Conservation (phyloP, 139 green algal genomes). For the Ettlia oleoabundans region DNA sequence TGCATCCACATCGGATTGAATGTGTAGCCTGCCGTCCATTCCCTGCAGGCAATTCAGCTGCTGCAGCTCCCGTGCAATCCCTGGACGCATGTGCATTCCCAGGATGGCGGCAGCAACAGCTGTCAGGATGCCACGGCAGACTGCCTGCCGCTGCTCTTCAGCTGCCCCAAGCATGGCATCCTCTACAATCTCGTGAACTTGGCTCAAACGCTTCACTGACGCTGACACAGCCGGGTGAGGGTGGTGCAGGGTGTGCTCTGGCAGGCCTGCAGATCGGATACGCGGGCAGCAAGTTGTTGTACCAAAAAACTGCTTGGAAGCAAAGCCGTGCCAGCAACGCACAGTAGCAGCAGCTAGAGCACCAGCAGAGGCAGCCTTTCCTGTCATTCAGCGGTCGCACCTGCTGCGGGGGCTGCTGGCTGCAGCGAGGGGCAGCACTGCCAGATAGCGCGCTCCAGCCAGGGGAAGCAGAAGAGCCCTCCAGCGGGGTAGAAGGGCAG, state of each 20-base stretch:
- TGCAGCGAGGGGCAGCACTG: neutral
- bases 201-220: neutral
- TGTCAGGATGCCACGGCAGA: neutral
- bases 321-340: too few species aligned
- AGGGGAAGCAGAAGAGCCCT: slow-evolving; percentile 11
- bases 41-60: slow-evolving; percentile 1
- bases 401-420: neutral
- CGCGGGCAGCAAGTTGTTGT: too few species aligned
- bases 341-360: too few species aligned
- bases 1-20: neutral
- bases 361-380: too few species aligned
- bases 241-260: neutral
- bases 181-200: slow-evolving; percentile 3
- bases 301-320: too few species aligned
- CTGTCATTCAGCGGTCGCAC: neutral
- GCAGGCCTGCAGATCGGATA: neutral
- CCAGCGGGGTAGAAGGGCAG: neutral
- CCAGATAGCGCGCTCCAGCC: slow-evolving; percentile 1
- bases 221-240: neutral
- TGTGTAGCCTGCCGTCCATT: neutral
- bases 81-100: neutral
- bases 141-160: neutral
- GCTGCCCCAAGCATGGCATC: neutral
- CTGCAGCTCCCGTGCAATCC: neutral
- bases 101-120: neutral